Conservation (phyloP, 2,329 filamentous ascomycete species). For the Microdochium nivale region DNA sequence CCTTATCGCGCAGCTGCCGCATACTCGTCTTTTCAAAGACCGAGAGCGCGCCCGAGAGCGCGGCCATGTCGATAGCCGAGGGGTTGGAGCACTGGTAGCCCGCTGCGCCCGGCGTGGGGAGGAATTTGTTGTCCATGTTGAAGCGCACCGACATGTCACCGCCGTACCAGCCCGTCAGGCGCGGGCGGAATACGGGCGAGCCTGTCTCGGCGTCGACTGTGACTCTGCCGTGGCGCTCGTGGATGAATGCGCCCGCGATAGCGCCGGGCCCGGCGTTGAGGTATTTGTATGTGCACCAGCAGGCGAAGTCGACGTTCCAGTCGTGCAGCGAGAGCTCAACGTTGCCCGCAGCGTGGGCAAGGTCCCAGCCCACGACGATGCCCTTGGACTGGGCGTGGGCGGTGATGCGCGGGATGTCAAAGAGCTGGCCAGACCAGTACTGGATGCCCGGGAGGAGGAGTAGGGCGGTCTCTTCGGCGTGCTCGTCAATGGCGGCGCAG, state of each 20-base stretch:
- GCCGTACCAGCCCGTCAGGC: constrained; percentile 82
- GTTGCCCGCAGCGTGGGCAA: constrained; percentile 81
- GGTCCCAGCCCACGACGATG: constrained; percentile 76
- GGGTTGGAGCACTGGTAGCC: constrained; percentile 86
- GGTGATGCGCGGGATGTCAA: constrained; percentile 77
- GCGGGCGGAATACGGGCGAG: constrained; percentile 47
- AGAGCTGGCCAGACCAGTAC: constrained; percentile 84
- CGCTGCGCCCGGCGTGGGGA: constrained; percentile 67
- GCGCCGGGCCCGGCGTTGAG: constrained; percentile 77
- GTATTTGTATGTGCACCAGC: constrained; percentile 94
- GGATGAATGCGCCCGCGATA: constrained; percentile 74
- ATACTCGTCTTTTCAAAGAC: constrained; percentile 69
- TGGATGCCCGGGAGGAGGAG: constrained; percentile 81
- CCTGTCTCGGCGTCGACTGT: constrained; percentile 33
- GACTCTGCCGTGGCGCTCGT: constrained; percentile 61
- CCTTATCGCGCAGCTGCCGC: constrained; percentile 59
- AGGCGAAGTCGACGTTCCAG: constrained; percentile 87
- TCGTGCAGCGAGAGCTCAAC: constrained; percentile 72
- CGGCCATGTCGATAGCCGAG: constrained; percentile 67
- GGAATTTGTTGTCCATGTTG: constrained; percentile 74
- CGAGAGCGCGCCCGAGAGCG: constrained; percentile 63
- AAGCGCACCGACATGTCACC: constrained; percentile 70
- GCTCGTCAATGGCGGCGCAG: constrained; percentile 62
- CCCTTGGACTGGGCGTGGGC: constrained; percentile 62
- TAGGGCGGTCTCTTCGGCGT: constrained; percentile 65